Percentiles rank a stretch among this genome's conserved stretches.
Conservation (phyloP, 1,139 yeast genomes). For the Yamadazyma jaroonii region DNA sequence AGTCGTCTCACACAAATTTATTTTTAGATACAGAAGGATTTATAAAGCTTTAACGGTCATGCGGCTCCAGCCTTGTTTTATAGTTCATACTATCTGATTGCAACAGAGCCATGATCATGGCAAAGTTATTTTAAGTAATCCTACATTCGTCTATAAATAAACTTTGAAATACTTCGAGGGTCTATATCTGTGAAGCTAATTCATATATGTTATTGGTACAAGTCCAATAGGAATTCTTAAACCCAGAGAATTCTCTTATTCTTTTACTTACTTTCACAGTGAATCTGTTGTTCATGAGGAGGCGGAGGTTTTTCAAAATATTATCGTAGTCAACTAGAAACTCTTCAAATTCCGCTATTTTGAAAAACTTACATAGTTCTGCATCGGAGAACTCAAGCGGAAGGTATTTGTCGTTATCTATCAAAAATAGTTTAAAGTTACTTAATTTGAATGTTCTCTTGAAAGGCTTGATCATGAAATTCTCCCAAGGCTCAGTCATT, state of each 20-base stretch:
- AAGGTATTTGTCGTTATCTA: slow-evolving; percentile 14
- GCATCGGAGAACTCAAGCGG: slow-evolving; percentile 23
- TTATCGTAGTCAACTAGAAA: not conserved
- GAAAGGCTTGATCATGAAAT: slow-evolving; percentile 29
- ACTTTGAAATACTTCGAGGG: too few relatives aligned
- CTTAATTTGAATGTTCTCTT: slow-evolving; percentile 28
- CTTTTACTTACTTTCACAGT: not conserved
- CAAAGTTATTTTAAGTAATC: too few relatives aligned
- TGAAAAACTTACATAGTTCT: slow-evolving; percentile 29
- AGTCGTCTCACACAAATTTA: too few relatives aligned
- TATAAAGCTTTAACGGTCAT: too few relatives aligned
- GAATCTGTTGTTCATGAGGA: not conserved
- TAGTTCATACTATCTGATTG: too few relatives aligned
- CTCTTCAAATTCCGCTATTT: slow-evolving; percentile 29
- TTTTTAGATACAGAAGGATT: too few relatives aligned
- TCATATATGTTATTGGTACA: slow-evolving; percentile 5
- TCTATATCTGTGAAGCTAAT: not conserved
- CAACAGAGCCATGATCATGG: too few relatives aligned
- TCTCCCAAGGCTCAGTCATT: slow-evolving; percentile 18
- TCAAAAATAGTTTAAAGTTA: slow-evolving; percentile 21
- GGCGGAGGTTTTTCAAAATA: not conserved
- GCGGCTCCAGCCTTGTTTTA: too few relatives aligned
- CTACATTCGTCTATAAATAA: too few relatives aligned
- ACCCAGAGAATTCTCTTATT: not conserved
- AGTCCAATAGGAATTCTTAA: slow-evolving; percentile 7